Evolutionary conservation across 495 filamentous ascomycete genomes (phyloP).

Genomic region (Annulohypoxylon nitens): DNA sequence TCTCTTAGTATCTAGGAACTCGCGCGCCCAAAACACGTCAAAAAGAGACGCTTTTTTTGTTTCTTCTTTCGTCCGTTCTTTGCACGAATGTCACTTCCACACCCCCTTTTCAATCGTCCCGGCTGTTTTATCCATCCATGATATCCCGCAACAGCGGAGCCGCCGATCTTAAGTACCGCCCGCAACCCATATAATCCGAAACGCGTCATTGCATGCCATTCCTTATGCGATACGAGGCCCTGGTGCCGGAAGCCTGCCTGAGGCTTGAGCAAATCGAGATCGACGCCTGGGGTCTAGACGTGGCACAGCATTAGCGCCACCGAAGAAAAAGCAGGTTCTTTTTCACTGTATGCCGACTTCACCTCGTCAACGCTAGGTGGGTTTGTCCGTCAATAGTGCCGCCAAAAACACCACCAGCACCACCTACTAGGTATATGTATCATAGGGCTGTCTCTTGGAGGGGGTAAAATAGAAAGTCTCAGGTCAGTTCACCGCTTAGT

Average conservation of each 20-base stretch:
- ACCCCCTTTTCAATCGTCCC: slow-evolving; percentile 10
- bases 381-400: slow-evolving; percentile 11
- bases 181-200: slow-evolving; percentile 41
- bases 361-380: slow-evolving; percentile 24
- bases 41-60: background rate
- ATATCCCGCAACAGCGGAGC: slow-evolving; percentile 17
- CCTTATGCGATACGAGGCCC: slow-evolving; percentile 46
- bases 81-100: background rate
- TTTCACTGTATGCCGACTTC: slow-evolving; percentile 41
- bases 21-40: background rate
- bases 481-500: slow-evolving; percentile 3
- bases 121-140: slow-evolving; percentile 21
- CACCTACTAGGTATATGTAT: slow-evolving; percentile 16
- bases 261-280: slow-evolving; percentile 46
- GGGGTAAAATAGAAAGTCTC: background rate
- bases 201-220: slow-evolving; percentile 41
- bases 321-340: slow-evolving; percentile 36
- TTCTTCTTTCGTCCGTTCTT: slow-evolving; percentile 8
- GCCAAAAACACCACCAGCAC: slow-evolving; percentile 3
- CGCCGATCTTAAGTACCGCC: slow-evolving; percentile 41
- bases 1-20: background rate
- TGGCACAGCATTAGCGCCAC: slow-evolving; percentile 45
- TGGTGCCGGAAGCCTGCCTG: slow-evolving; percentile 27
- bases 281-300: slow-evolving; percentile 37
- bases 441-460: background rate